Evolutionary conservation across 1,284 basidiomycete genomes (phyloP), one percentile per base, ranked within the genome.

Genomic region (Cystobasidiaceae sp.): DNA sequence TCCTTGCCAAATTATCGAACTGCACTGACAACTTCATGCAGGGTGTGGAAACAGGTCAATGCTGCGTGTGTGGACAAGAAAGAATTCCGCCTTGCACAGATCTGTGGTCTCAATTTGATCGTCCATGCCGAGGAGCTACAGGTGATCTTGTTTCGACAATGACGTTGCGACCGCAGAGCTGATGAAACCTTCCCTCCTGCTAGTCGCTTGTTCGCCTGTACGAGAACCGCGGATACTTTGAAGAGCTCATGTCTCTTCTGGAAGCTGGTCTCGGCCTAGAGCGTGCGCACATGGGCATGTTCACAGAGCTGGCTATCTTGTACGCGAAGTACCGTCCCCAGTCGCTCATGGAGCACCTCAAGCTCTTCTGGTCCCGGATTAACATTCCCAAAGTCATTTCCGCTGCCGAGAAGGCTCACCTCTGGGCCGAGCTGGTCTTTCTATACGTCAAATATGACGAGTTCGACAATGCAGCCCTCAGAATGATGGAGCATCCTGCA

Each of bases 1-100:
- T n/a, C n/a, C n/a, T n/a, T n/a, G n/a, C n/a, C n/a, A n/a, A n/a
- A n/a, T n/a, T n/a, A n/a, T n/a, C n/a, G n/a, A n/a, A n/a, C n/a
- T n/a, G n/a, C n/a, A n/a, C n/a, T n/a, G n/a, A n/a, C n/a, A n/a
- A 13, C 37, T 48, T 4, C 25, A 21, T 13, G 3, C 68, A 89
- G 88, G 78, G 96, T 98, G n/a, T 99, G 96, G 96, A 97, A 97
- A 80, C 96, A 98, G 78, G 96, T 99, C 67, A 94, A 98, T 73
- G 90, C 93, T 23, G 96, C 96, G 43, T 98, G 96, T 80, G 86
- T 99, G 62, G 93, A 96, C 81, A 97, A 97, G 81, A 81, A 84
- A 70, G 96, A 98, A 77, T 98, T 97, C 85, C 89, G 92, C 71
- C 79, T 97, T 74, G 93, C 96, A 19, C 93, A 98, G 83, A 97